phyloP scores from a whole-genome alignment of 2,329 filamentous ascomycete genomes.

The Alternaria viburni region DNA sequence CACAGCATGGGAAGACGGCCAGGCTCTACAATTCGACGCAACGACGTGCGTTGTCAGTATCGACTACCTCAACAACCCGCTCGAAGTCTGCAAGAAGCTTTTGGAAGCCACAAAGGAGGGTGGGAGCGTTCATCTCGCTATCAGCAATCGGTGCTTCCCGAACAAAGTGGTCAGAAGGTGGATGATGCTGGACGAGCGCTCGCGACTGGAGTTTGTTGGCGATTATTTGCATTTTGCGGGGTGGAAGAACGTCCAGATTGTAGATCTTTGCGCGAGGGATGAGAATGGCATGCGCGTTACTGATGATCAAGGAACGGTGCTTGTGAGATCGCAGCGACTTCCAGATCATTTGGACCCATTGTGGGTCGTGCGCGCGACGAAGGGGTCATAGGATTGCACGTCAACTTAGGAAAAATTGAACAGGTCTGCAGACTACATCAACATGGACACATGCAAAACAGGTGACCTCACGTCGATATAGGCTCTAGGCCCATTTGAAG shows the following conservation, averaged over 20 bases:
- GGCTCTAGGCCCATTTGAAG: too few species aligned
- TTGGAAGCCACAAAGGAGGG: slow-evolving; percentile 49
- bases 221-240: slow-evolving; percentile 59
- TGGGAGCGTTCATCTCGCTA: slow-evolving; percentile 57
- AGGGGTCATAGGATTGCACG: background rate
- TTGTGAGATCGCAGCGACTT: slow-evolving; percentile 13
- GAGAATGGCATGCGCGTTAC: slow-evolving; percentile 25
- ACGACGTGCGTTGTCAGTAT: slow-evolving; percentile 60
- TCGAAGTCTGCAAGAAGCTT: slow-evolving; percentile 54
- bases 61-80: slow-evolving; percentile 58
- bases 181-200: slow-evolving; percentile 54
- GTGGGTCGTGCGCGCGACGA: slow-evolving; percentile 37
- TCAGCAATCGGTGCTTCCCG: slow-evolving; percentile 61
- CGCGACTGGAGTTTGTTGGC: slow-evolving; percentile 58
- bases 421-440: too few species aligned
- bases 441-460: too few species aligned
- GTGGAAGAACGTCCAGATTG: slow-evolving; percentile 60
- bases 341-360: slow-evolving; percentile 32
- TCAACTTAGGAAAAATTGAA: too few species aligned
- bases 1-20: slow-evolving; percentile 7
- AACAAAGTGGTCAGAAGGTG: slow-evolving; percentile 59
- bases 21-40: slow-evolving; percentile 47
- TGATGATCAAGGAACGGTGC: slow-evolving; percentile 28
- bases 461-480: too few species aligned
- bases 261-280: slow-evolving; percentile 56